Evolutionary conservation across 2,329 filamentous ascomycete genomes (phyloP).

Genomic region (Fusarium succisae): DNA sequence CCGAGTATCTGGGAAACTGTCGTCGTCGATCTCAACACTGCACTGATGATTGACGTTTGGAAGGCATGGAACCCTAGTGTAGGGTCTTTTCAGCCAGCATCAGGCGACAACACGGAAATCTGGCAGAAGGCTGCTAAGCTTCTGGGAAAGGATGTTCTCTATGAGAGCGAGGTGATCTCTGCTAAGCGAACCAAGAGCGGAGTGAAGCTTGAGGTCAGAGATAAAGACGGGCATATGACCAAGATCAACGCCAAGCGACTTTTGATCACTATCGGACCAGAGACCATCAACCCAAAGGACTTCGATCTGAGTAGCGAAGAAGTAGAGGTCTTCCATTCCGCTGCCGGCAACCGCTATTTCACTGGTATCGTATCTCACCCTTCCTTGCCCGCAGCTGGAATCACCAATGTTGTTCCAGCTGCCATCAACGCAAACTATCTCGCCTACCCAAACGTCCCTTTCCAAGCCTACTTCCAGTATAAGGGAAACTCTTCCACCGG

Average conservation of each 20-base stretch:
- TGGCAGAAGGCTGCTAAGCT: neutral
- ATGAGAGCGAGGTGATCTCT: neutral
- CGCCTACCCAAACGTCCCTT: neutral
- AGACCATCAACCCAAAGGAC: neutral
- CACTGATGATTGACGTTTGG: neutral
- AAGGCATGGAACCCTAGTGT: neutral
- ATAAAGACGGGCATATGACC: neutral
- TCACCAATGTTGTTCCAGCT: neutral
- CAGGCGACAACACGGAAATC: neutral
- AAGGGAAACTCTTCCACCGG: neutral
- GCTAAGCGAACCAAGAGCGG: neutral
- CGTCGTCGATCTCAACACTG: neutral
- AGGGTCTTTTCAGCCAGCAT: neutral
- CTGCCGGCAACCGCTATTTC: neutral
- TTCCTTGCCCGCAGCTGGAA: neutral
- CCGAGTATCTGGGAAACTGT: neutral
- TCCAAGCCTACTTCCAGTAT: neutral
- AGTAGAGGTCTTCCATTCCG: neutral
- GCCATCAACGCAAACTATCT: neutral
- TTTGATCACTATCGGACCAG: neutral
- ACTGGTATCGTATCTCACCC: neutral
- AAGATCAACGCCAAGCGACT: neutral
- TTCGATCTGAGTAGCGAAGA: neutral
- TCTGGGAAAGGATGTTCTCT: neutral
- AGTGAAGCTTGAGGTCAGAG: neutral